These are phyloP conservation scores for Rutstroemia sydowiana DNA, from an alignment of 2,329 filamentous ascomycete species.

Conservation along the genomic window DNA sequence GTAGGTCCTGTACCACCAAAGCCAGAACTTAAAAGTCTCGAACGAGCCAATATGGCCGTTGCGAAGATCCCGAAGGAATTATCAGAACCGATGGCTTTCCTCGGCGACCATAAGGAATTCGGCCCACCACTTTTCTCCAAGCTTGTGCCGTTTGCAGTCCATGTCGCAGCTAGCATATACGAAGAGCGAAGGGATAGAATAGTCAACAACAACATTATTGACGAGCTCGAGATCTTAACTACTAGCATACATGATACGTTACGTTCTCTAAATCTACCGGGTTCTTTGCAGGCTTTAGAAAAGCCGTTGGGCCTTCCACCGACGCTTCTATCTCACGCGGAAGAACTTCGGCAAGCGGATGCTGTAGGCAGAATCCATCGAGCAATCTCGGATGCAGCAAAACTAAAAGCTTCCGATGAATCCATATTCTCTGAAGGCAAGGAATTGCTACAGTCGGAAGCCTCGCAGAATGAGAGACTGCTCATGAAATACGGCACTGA, in stretches of 20 bases:
- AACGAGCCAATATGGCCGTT: conserved; percentile 82
- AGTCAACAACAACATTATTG: conserved; percentile 80
- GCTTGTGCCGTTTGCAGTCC: conserved; percentile 90
- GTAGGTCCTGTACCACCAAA: conserved; percentile 74
- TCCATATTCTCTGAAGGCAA: conserved; percentile 78
- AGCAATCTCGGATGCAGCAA: conserved; percentile 83
- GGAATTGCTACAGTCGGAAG: conserved; percentile 69
- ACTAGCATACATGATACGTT: conserved; percentile 72
- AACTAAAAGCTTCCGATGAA: conserved; percentile 73
- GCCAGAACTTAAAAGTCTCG: conserved; percentile 75
- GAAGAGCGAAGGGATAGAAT: conserved; percentile 85
- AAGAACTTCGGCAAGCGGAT: conserved; percentile 88
- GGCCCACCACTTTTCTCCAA: conserved; percentile 82
- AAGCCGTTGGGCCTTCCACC: conserved; percentile 88
- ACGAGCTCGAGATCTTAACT: conserved; percentile 75
- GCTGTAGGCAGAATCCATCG: conserved; percentile 69
- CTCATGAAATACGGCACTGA: conserved; percentile 78
- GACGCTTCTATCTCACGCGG: conserved; percentile 78
- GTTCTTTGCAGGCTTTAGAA: conserved; percentile 87
- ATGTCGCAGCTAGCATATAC: conserved; percentile 92
- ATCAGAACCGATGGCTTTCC: conserved; percentile 67
- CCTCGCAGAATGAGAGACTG: conserved; percentile 72
- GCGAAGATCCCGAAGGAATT: conserved; percentile 75
- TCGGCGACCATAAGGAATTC: conserved; percentile 74
- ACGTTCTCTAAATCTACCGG: conserved; percentile 78